phyloP scores from a whole-genome alignment of 768 basidiomycete species.

The Tephrocybe rancida region DNA sequence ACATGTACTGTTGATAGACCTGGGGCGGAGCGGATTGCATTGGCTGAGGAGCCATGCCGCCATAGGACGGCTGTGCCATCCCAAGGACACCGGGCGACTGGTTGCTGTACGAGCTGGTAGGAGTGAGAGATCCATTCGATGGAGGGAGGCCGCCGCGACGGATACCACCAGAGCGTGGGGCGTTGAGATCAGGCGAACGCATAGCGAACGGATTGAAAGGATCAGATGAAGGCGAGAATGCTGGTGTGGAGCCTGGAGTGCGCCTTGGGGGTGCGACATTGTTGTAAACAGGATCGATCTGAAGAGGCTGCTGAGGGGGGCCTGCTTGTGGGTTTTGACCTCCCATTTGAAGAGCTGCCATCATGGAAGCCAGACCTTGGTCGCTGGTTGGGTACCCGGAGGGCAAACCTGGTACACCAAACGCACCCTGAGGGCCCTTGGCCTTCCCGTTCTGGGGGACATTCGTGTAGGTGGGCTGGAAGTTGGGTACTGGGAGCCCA shows the following conservation, averaged over 20 bases:
- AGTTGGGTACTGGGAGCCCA: constrained; percentile 86
- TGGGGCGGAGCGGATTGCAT: constrained; percentile 61
- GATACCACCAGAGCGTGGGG: constrained; percentile 45
- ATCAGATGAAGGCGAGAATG: constrained; percentile 45
- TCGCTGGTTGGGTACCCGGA: constrained; percentile 82
- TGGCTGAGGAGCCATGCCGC: constrained; percentile 47
- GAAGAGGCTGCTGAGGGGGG: constrained; percentile 59
- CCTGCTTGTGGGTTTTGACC: constrained; percentile 84
- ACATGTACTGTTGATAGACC: constrained; percentile 82
- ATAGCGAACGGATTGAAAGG: constrained; percentile 55
- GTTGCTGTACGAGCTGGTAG: constrained; percentile 45
- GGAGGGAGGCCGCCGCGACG: constrained; percentile 53
- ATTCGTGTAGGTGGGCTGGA: constrained; percentile 78
- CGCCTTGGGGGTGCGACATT: constrained; percentile 40
- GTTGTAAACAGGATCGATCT: constrained; percentile 67
- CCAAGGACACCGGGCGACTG: constrained; percentile 68
- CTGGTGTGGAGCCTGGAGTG: constrained; percentile 31
- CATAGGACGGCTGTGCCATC: constrained; percentile 70
- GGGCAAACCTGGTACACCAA: constrained; percentile 74
- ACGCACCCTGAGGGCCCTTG: constrained; percentile 56
- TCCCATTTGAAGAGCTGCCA: constrained; percentile 91
- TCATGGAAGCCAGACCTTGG: constrained; percentile 88
- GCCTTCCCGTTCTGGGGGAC: constrained; percentile 65
- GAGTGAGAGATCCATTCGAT: constrained; percentile 47
- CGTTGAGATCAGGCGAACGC: constrained; percentile 45